Evolutionary conservation across 768 basidiomycete genomes (phyloP).

Genomic region (Psilocybe sp.): DNA sequence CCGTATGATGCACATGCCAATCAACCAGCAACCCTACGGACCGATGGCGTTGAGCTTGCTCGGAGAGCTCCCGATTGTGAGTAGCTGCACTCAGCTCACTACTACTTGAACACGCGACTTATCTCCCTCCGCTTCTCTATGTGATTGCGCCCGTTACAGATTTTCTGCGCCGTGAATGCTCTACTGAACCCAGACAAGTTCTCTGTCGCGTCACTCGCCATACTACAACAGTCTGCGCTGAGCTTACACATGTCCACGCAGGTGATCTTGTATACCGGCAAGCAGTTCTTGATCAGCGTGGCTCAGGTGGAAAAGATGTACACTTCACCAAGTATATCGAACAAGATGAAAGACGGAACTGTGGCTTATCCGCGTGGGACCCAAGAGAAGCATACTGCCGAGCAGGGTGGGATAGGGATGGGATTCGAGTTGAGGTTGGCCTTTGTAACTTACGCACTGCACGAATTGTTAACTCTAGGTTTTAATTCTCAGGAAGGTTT

Average conservation of each 20-base stretch:
- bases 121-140: background rate
- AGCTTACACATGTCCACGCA: slow-evolving; percentile 22
- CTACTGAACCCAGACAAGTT: slow-evolving; percentile 29
- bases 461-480: background rate
- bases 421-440: slow-evolving; percentile 20
- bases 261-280: slow-evolving; percentile 13
- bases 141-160: slow-evolving; percentile 18
- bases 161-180: slow-evolving; percentile 32
- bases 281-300: slow-evolving; percentile 20
- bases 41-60: too few relatives aligned
- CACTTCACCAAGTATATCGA: slow-evolving; percentile 12
- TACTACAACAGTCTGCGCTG: slow-evolving; percentile 21
- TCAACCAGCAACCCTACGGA: too few relatives aligned
- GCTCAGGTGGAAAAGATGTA: slow-evolving; percentile 30
- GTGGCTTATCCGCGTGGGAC: slow-evolving; percentile 18
- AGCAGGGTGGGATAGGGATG: slow-evolving; percentile 14
- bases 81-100: slow-evolving; percentile 29
- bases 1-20: too few relatives aligned
- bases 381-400: background rate
- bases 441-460: slow-evolving; percentile 1
- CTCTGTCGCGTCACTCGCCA: slow-evolving; percentile 34
- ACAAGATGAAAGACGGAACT: slow-evolving; percentile 20
- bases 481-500: slow-evolving; percentile 36
- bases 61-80: slow-evolving; percentile 2
- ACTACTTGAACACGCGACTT: slow-evolving; percentile 7